Base-by-base conservation (phyloP, 306 rosid genomes). In the Malus sylvestris region DNA sequence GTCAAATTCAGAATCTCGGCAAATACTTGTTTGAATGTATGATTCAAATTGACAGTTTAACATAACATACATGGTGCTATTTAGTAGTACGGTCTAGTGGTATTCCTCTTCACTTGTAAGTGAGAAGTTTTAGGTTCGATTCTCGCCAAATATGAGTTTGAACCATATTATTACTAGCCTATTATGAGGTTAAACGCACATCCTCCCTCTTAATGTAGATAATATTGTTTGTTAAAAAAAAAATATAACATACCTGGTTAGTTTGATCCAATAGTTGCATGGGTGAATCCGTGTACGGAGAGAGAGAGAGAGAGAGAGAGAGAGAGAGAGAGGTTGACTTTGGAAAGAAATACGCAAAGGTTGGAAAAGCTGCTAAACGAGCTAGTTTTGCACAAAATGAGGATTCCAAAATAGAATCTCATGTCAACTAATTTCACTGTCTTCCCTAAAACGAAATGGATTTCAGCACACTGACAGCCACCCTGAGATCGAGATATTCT, bases 301-400 rank as follows among this genome's bases (percentile, higher is more conserved):
- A 63, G 40, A 33, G 23, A 60, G 22, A 23, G 9, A 13, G 74
- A n/a, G n/a, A n/a, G 42, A 30, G 20, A 63, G 40, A 33, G 42
- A 30, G 20, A 63, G 40, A 33, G 23, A 60, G 22, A 23, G 9
- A 13, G 74, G 76, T 76, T 53, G 72, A 74, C 79, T 53, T 76
- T 12, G 33, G 16, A 22, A 18, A 63, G 33, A 53, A 33, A 1
- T 78, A 70, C 53, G 23, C 22, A 71, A 2, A 72, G 67, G 52
- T 79, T 55, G 52, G 45, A 49, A 79, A 76, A 53, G 78, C 77
- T 79, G 79, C 72, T 23, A 19, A 82, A 42, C 57, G 46, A 35
- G 35, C 35, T 53, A 40, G 8, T 42, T 77, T 72, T 51, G 22
- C 78, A 67, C 3, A 59, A 23, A 38, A 58, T 22, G 38, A 72